Evolutionary conservation across 306 rosid genomes (phyloP), one percentile per base, ranked within the genome.

Genomic region (Potentilla sterilis): DNA sequence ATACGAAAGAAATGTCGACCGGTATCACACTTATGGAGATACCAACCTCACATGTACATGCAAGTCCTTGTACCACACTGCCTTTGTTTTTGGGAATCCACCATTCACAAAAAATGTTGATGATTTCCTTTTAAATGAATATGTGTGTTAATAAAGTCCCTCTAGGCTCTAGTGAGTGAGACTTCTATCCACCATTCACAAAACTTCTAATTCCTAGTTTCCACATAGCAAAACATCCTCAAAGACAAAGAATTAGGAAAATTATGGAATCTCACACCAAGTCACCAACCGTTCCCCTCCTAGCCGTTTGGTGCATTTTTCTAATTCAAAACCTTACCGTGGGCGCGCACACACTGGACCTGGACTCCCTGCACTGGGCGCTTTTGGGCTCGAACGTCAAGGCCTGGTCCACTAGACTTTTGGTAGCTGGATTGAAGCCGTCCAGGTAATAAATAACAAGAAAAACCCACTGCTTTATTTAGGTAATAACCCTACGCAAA

Each of bases 401-500:
- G 59, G 24, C 13, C 47, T 12, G 80, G 69, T 58, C 80, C 69
- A 55, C n/a, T 32, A 8, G 4, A 44, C 16, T 41, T 40, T 62
- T 34, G 43, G 67, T 62, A 14, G 67, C 11, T 32, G 22, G 80
- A 42, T 51, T 7, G 19, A 16, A 64, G 70, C 43, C 58, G 11
- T 40, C 72, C 34, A 37, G 32, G 34, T 40, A 57, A 58, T 14
- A 40, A 40, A 11, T 35, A 16, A 16, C 7, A 9, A 19, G 4
- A 7, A 37, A 64, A 34, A 64, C 69, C 46, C 46, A 64, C 8
- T 0, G 28, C 47, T 65, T 65, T 65, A 7, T 65, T 65, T 65
- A 65, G 69, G 69, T 18, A 65, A 37, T 2, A 38, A 37, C 14
- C 38, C 47, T 9, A 18, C 12, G 69, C 69, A 65, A 38, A 65